Evolutionary conservation across 2,329 filamentous ascomycete species (phyloP).

Genomic region (Dothideomycetes sp.): DNA sequence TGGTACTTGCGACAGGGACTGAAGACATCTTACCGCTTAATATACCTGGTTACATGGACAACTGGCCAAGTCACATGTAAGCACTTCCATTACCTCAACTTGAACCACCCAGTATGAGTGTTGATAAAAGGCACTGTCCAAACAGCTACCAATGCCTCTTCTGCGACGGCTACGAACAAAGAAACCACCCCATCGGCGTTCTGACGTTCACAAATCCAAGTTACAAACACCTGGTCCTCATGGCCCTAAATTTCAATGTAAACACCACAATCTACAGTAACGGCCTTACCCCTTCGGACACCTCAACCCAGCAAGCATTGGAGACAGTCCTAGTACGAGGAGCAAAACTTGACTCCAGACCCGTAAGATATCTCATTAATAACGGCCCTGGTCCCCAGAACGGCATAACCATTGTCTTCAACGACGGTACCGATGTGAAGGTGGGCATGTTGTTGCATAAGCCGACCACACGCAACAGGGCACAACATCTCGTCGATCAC

Average conservation of each 20-base stretch:
- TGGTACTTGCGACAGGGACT: constrained; percentile 19
- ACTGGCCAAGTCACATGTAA: constrained; percentile 19
- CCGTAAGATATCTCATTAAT: not conserved
- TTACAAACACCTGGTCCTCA: not conserved
- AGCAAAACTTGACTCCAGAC: not conserved
- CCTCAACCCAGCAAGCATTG: not conserved
- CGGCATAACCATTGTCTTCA: not conserved
- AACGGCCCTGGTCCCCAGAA: not conserved
- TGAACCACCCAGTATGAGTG: too few relatives aligned
- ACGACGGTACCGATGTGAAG: not conserved
- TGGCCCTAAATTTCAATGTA: not conserved
- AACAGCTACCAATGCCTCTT: constrained; percentile 19
- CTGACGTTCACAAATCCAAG: not conserved
- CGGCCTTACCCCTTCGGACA: not conserved
- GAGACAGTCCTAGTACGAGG: not conserved
- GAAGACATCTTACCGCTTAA: constrained; percentile 17
- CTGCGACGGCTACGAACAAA: constrained; percentile 20
- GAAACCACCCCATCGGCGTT: constrained; percentile 14
- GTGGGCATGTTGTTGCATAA: not conserved
- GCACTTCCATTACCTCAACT: not conserved
- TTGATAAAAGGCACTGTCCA: not conserved
- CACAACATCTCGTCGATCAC: not conserved
- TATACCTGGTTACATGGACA: constrained; percentile 18
- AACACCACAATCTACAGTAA: not conserved
- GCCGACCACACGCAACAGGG: not conserved